Base-by-base conservation (phyloP, 306 rosid species). In the Prunus padus region DNA sequence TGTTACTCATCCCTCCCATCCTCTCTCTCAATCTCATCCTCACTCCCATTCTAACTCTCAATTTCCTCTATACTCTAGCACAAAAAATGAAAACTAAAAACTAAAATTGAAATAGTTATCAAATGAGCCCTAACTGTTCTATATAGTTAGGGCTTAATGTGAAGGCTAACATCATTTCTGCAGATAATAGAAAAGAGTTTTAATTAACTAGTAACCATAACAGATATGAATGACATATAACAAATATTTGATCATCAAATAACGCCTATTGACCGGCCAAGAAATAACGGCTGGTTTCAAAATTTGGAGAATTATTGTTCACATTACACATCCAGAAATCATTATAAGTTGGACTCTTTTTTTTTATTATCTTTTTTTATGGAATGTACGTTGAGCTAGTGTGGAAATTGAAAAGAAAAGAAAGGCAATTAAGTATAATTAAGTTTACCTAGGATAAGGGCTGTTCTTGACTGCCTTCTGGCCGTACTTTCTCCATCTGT, bases 401-500 rank as follows among this genome's bases (percentile, higher is more conserved):
- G 14, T 37, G 9, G 42, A 6, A 37, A 37, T 37, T 37, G 42
- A 6, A 37, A 33, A 33, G 42, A 6, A 37, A 33, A 33, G 40
- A 33, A 33, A 33, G 8, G 40, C 40, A 33, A 37, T 37, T 37
- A 6, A 31, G 33, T 31, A 31, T 51, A 18, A 4, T 51, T 11
- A 56, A 22, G 25, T 13, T 14, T 76, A 93, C 98, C 98, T 90
- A 79, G 98, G 98, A 81, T 90, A 90, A 2, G 98, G 93, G 79
- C 98, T 93, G 50, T 93, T 93, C 82, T 93, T 93, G 73, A 93
- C 98, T 31, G 98, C 98, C 75, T 93, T 93, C 83, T 93, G 98
- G 56, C 98, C 98, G 77, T 93, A 93, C 78, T 93, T 93, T 85
- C 98, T 89, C 98, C 98, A 93, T 89, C 95, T 86, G 72, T 90